Conservation (phyloP, 768 basidiomycete genomes). For the Dacryopinax spathularia region DNA sequence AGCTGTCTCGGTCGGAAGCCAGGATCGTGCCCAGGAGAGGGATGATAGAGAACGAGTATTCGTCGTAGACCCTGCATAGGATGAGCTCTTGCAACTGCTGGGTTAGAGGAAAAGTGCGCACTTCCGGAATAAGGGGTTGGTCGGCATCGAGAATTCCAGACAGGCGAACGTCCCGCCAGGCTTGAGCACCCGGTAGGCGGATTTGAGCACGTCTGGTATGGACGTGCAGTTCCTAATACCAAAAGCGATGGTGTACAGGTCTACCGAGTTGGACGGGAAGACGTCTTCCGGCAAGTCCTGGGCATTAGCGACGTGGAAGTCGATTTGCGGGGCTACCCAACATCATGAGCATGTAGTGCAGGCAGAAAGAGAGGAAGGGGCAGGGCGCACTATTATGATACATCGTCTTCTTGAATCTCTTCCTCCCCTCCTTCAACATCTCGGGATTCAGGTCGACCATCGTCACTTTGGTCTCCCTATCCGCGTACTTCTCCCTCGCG, state of each 20-base stretch:
- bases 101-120: conserved; percentile 32
- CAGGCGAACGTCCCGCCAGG: conserved; percentile 93
- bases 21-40: conserved; percentile 91
- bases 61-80: conserved; percentile 61
- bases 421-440: conserved; percentile 87
- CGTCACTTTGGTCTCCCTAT: conserved; percentile 77
- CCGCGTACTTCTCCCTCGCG: conserved; percentile 75
- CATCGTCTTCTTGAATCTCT: conserved; percentile 90
- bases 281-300: conserved; percentile 52
- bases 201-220: conserved; percentile 68
- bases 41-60: conserved; percentile 91
- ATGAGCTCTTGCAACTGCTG: neutral
- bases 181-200: conserved; percentile 87
- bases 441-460: conserved; percentile 89
- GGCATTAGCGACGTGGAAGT: conserved; percentile 87
- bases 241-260: conserved; percentile 96
- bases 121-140: conserved; percentile 73
- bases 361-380: neutral
- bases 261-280: conserved; percentile 72
- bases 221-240: conserved; percentile 96
- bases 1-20: conserved; percentile 86
- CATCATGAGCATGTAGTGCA: conserved; percentile 6
- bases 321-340: conserved; percentile 68
- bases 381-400: conserved; percentile 76
- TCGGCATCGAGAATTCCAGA: conserved; percentile 88